These are phyloP conservation scores for Botrytis deweyae DNA, from an alignment of 2,329 filamentous ascomycete genomes.

Conservation along the genomic window DNA sequence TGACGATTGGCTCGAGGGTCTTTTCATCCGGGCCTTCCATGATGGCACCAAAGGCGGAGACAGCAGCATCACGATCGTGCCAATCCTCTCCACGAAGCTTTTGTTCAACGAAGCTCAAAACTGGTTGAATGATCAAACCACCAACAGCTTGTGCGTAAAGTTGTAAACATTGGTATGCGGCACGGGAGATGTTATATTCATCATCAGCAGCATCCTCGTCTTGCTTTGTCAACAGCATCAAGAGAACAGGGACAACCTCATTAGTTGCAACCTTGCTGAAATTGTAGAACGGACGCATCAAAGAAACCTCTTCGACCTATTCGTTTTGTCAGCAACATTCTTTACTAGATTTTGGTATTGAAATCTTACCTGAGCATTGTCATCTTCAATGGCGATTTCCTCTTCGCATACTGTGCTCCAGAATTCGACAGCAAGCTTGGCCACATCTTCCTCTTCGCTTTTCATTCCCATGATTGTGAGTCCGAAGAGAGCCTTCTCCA, in stretches of 20 bases:
- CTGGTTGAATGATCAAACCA: constrained; percentile 77
- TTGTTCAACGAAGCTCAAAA: constrained; percentile 86
- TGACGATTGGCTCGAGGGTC: constrained; percentile 88
- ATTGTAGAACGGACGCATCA: constrained; percentile 91
- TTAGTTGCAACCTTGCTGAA: constrained; percentile 90
- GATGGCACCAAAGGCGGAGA: constrained; percentile 95
- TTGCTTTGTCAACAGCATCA: constrained; percentile 89
- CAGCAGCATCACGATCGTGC: constrained; percentile 91
- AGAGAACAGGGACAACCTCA: constrained; percentile 90
- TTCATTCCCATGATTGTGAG: constrained; percentile 99
- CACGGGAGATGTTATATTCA: constrained; percentile 94
- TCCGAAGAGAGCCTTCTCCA: constrained; percentile 99
- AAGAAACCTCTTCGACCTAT: constrained; percentile 36
- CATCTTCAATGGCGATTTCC: constrained; percentile 96
- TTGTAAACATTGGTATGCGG: constrained; percentile 93
- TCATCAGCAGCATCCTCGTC: constrained; percentile 96
- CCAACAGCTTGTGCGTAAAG: constrained; percentile 93
- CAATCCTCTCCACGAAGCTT: constrained; percentile 90
- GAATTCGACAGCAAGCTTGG: constrained; percentile 97
- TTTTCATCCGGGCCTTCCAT: constrained; percentile 98
- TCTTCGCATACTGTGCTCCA: constrained; percentile 99
- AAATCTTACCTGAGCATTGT: constrained; percentile 72
- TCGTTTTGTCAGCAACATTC: not conserved
- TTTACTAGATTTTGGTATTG: not conserved
- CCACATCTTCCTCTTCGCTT: constrained; percentile 94